Evolutionary conservation across 495 filamentous ascomycete genomes (phyloP).

Genomic region (Aspergillus cristatus): DNA sequence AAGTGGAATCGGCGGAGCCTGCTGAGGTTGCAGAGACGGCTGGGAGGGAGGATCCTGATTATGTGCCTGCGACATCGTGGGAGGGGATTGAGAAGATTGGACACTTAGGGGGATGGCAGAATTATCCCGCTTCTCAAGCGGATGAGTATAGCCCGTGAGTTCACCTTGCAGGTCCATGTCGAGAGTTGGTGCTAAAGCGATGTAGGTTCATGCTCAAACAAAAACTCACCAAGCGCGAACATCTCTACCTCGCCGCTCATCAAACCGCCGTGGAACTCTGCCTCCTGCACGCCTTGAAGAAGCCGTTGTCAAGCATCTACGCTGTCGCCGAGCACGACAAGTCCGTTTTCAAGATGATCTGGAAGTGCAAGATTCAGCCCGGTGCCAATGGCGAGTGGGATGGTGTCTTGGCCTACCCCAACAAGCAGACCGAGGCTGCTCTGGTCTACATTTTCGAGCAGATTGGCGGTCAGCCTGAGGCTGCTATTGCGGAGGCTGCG

Average conservation of each 20-base stretch:
- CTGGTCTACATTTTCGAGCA: slow-evolving; percentile 34
- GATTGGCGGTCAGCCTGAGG: slow-evolving; percentile 17
- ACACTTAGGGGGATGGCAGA: slow-evolving; percentile 39
- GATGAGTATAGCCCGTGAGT: slow-evolving; percentile 23
- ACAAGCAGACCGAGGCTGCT: slow-evolving; percentile 16
- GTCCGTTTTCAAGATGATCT: slow-evolving; percentile 17
- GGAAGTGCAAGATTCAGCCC: slow-evolving; percentile 19
- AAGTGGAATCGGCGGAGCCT: slow-evolving; percentile 6
- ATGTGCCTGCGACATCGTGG: slow-evolving; percentile 48
- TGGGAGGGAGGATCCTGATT: slow-evolving; percentile 29
- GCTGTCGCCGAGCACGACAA: slow-evolving; percentile 22
- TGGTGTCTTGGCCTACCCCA: slow-evolving; percentile 23
- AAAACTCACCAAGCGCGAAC: slow-evolving; percentile 14
- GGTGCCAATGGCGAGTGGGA: slow-evolving; percentile 16
- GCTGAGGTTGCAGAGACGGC: slow-evolving; percentile 6
- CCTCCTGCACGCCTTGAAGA: slow-evolving; percentile 27
- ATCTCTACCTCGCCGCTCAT: slow-evolving; percentile 23
- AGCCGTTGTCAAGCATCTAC: slow-evolving; percentile 21
- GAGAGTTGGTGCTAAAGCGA: neutral
- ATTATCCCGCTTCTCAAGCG: slow-evolving; percentile 11
- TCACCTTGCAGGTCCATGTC: neutral
- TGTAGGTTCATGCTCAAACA: slow-evolving; percentile 12
- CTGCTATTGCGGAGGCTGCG: slow-evolving; percentile 1
- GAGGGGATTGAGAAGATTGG: slow-evolving; percentile 51
- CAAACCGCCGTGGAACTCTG: slow-evolving; percentile 40